Base-by-base conservation (phyloP, 306 rosid species). In the Glycine latifolia region DNA sequence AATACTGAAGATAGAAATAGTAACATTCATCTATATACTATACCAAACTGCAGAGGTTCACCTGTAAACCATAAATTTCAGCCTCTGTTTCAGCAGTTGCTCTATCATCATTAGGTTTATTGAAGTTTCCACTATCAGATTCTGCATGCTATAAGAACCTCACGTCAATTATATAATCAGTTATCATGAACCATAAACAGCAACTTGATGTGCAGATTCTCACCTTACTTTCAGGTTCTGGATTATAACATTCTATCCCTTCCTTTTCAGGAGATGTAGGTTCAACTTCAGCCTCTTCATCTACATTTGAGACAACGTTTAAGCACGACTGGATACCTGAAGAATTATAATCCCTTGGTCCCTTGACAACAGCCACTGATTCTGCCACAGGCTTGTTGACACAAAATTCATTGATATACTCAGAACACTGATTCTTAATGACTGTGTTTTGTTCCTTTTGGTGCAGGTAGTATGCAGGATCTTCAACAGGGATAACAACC, bases 21-120 rank as follows among this genome's bases (percentile, higher is more conserved):
- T 9, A 59, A 67, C 66, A 56, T 52, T 41, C 80, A 72, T 55
- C 16, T 43, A 66, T 56, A 58, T 44, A 72, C 77, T 56, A 63
- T 44, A 72, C 79, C 59, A 73, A 82, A 81, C 58, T 66, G 71
- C n/a, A 71, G 77, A 47, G 41, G 80, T 78, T 85, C 70, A 95
- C 98, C 98, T 95, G 97, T 88, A 95, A 87, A 85, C 98, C 98
- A 37, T 89, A 83, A 78, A 90, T 26, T 26, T 26, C 31, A 26
- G 31, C 90, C 79, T 87, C 98, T 52, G 83, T 84, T 90, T 95
- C 97, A 70, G 89, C 71, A 52, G 85, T 88, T 62, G 80, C 65
- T 73, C 87, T 80, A 81, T 89, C 93, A 58, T 87, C 85, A 71
- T 83, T 80, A 48, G 82, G 77, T 53, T 83, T 88, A 75, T 86